Conservation (phyloP, 352 stramenopile species). For the Globisporangium recalcitrans region DNA sequence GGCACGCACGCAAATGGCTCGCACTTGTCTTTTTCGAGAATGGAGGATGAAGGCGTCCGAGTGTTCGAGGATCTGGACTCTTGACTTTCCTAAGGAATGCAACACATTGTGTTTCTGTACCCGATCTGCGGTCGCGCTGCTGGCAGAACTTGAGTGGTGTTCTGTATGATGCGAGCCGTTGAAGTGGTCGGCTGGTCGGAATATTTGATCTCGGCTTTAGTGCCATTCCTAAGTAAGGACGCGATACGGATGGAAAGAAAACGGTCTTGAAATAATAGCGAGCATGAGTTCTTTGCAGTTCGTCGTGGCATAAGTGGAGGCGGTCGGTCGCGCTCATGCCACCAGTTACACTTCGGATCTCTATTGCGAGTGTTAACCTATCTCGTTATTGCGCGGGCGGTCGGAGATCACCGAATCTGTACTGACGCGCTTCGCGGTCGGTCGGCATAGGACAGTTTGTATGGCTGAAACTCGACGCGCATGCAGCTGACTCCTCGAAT, state of each 20-base stretch:
- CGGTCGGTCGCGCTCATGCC: not conserved
- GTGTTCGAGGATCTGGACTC: not conserved
- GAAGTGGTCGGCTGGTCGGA: not conserved
- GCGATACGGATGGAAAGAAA: not conserved
- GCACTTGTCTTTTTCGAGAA: not conserved
- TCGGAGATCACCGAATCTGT: not conserved
- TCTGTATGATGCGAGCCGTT: not conserved
- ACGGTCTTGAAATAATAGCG: not conserved
- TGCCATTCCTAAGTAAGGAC: not conserved
- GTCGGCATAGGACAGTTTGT: conserved; percentile 39
- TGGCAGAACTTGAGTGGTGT: no score
- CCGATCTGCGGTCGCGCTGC: not conserved
- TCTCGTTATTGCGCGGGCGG: not conserved
- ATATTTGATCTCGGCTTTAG: not conserved
- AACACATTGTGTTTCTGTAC: not conserved
- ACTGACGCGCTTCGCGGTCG: conserved; percentile 20
- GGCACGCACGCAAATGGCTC: not conserved
- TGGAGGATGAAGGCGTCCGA: not conserved
- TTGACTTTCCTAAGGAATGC: not conserved
- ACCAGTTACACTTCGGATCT: not conserved
- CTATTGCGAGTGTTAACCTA: not conserved
- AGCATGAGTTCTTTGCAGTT: conserved; percentile 1
- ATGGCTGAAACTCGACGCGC: conserved; percentile 9
- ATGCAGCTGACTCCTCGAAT: conserved; percentile 9
- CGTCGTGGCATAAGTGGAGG: not conserved